Evolutionary conservation across 768 basidiomycete species (phyloP).

Genomic region (Mycena latifolia): DNA sequence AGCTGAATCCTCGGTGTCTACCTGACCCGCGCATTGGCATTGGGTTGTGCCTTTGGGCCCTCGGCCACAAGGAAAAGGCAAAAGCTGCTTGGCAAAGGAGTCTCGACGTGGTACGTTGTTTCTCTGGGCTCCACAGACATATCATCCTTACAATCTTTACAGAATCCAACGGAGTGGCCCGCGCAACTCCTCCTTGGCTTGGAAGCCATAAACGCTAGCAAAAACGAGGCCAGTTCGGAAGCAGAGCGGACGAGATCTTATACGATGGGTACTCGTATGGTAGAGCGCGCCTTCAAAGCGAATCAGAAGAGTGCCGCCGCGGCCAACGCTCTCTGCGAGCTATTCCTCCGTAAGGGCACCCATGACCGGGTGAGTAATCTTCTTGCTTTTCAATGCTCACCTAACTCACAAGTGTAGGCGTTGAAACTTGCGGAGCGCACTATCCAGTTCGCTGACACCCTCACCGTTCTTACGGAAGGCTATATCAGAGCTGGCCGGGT

Average conservation of each 20-base stretch:
- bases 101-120: slow-evolving; percentile 77
- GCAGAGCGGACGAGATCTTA: slow-evolving; percentile 73
- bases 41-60: slow-evolving; percentile 92
- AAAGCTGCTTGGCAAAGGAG: slow-evolving; percentile 93
- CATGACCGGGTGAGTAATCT: slow-evolving; percentile 62
- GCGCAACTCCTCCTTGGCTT: slow-evolving; percentile 88
- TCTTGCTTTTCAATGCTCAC: background rate
- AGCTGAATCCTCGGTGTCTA: slow-evolving; percentile 79
- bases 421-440: slow-evolving; percentile 95
- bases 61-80: slow-evolving; percentile 87
- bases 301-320: slow-evolving; percentile 85
- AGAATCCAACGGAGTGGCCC: slow-evolving; percentile 87
- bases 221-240: slow-evolving; percentile 73
- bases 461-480: slow-evolving; percentile 87
- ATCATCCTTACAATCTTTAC: slow-evolving; percentile 12
- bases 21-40: slow-evolving; percentile 98
- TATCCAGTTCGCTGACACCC: slow-evolving; percentile 93
- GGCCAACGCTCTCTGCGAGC: slow-evolving; percentile 85
- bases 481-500: slow-evolving; percentile 88
- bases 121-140: slow-evolving; percentile 4
- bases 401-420: slow-evolving; percentile 59
- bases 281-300: slow-evolving; percentile 85
- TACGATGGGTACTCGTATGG: slow-evolving; percentile 73
- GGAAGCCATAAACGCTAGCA: slow-evolving; percentile 88
- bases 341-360: slow-evolving; percentile 81